A percentile compares a stretch with the other conserved stretches of the same genome.
Conservation (phyloP, 192 early-diverging fungal species). For the Linnemannia elongata region DNA sequence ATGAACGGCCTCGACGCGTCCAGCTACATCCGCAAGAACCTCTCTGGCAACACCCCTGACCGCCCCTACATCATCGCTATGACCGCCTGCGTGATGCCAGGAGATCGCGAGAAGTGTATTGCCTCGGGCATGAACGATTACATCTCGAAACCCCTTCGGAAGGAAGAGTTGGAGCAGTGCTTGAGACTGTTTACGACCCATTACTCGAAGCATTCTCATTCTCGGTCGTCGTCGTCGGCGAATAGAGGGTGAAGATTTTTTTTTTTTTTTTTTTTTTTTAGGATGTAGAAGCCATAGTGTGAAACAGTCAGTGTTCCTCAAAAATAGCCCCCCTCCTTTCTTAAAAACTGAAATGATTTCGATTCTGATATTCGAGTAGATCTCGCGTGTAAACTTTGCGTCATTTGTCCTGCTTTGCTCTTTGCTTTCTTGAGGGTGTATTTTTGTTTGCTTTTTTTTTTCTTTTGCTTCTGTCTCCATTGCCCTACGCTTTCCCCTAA, state of each 20-base stretch:
- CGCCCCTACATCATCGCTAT: conserved; percentile 45
- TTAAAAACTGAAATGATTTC: too few species aligned
- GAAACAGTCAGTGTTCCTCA: too few species aligned
- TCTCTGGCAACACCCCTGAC: conserved; percentile 23
- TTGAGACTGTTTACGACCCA: conserved; percentile 29
- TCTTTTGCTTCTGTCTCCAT: too few species aligned
- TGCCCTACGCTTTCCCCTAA: too few species aligned
- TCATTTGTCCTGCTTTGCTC: too few species aligned
- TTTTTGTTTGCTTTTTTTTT: too few species aligned
- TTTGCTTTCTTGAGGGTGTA: too few species aligned
- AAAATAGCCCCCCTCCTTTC: too few species aligned
- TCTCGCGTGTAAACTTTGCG: too few species aligned
- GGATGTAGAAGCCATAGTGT: too few species aligned
- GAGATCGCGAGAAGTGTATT: conserved; percentile 57
- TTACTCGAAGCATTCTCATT: neutral
- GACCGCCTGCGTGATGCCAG: conserved; percentile 56
- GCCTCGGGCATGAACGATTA: conserved; percentile 66
- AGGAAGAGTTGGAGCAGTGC: conserved; percentile 50
- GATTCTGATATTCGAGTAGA: too few species aligned
- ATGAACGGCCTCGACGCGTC: conserved; percentile 58
- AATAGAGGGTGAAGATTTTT: neutral
- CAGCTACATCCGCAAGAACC: conserved; percentile 35
- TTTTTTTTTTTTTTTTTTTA: neutral
- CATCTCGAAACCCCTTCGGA: conserved; percentile 52
- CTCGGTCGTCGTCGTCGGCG: neutral